These are phyloP conservation scores for Amyloporia xantha DNA, from an alignment of 768 basidiomycete genomes.

Conservation along the genomic window DNA sequence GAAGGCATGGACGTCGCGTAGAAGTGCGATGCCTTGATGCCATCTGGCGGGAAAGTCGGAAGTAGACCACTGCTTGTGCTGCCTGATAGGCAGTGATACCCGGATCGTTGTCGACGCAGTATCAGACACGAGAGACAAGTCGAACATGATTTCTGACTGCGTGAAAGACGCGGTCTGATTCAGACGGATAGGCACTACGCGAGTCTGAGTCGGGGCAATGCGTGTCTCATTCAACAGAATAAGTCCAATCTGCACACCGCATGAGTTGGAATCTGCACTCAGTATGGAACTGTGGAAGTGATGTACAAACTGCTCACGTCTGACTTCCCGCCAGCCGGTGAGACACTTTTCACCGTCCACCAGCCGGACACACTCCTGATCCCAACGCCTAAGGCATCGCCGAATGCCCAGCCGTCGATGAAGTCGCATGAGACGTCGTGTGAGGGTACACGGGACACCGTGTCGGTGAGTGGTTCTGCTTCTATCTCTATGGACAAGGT, in stretches of 20 bases:
- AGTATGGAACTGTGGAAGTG: too few species aligned
- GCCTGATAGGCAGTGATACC: conserved; percentile 38
- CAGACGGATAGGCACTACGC: conserved; percentile 49
- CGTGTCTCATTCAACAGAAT: conserved; percentile 20
- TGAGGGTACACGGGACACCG: conserved; percentile 37
- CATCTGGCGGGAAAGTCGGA: conserved; percentile 22
- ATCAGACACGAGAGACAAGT: conserved; percentile 26
- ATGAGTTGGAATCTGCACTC: conserved; percentile 10
- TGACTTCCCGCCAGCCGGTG: conserved; percentile 10
- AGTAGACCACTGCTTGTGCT: conserved; percentile 37
- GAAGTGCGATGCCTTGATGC: conserved; percentile 53
- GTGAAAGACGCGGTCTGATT: conserved; percentile 34
- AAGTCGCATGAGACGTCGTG: conserved; percentile 63
- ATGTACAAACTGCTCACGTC: neutral
- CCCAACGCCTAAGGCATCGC: conserved; percentile 60
- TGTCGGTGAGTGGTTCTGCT: conserved; percentile 23
- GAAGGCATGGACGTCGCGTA: conserved; percentile 49
- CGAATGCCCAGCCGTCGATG: conserved; percentile 70
- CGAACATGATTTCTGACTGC: conserved; percentile 33
- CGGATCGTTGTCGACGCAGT: conserved; percentile 21
- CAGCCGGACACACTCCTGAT: conserved; percentile 45
- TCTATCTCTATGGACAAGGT: conserved; percentile 43
- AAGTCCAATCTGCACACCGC: neutral
- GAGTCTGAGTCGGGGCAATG: conserved; percentile 58
- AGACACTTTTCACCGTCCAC: conserved; percentile 43